These are phyloP conservation scores for Claviceps cyperi DNA, from an alignment of 2,329 filamentous ascomycete species.

Conservation along the genomic window DNA sequence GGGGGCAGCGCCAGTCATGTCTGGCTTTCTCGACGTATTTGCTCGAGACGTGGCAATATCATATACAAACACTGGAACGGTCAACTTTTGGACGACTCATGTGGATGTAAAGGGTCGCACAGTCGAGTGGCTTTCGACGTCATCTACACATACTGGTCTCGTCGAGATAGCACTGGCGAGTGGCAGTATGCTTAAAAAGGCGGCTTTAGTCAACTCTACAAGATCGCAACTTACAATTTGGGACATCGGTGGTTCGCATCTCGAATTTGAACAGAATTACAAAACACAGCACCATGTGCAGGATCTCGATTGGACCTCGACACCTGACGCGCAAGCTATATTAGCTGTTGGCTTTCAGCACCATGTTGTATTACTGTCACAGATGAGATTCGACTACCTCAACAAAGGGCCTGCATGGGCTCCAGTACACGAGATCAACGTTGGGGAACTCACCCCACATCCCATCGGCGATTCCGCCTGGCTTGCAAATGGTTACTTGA, in stretches of 20 bases:
- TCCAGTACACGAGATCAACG: conserved; percentile 66
- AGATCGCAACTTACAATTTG: conserved; percentile 74
- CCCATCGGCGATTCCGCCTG: conserved; percentile 89
- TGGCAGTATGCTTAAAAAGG: conserved; percentile 75
- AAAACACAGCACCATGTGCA: conserved; percentile 59
- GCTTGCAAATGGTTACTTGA: conserved; percentile 71
- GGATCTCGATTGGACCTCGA: conserved; percentile 89
- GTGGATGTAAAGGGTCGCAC: conserved; percentile 44
- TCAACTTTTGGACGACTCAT: conserved; percentile 76
- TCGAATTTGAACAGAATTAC: conserved; percentile 70
- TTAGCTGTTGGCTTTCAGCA: conserved; percentile 88
- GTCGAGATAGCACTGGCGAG: conserved; percentile 61
- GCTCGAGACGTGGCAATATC: conserved; percentile 76
- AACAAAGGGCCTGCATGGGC: conserved; percentile 85
- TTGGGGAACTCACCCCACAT: conserved; percentile 69
- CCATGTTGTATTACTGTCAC: conserved; percentile 65
- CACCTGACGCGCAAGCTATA: conserved; percentile 76
- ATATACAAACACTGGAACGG: conserved; percentile 58
- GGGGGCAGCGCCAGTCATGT: conserved; percentile 53
- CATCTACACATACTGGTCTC: conserved; percentile 66
- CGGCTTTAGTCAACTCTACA: conserved; percentile 61
- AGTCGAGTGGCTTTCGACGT: conserved; percentile 73
- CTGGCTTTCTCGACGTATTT: conserved; percentile 74
- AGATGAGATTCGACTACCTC: conserved; percentile 84
- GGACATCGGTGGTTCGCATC: conserved; percentile 68